Conservation (phyloP, 495 filamentous ascomycete species). For the Tuber aestivum region DNA sequence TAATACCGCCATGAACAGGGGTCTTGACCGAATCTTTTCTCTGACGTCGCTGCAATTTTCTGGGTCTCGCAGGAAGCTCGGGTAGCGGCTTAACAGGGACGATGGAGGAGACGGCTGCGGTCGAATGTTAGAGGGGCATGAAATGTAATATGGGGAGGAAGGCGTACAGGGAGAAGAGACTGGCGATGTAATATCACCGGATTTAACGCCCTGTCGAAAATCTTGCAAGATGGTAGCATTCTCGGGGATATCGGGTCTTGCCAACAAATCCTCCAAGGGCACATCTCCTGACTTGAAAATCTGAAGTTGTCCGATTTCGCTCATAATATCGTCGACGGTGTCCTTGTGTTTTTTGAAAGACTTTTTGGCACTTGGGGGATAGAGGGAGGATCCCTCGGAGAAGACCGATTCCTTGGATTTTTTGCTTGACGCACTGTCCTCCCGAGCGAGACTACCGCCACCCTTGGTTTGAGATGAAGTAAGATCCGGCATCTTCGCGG, state of each 20-base stretch:
- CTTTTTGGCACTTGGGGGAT: neutral
- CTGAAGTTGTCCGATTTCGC: neutral
- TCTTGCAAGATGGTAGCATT: neutral
- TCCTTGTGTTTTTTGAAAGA: neutral
- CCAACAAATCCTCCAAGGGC: neutral
- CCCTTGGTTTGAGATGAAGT: neutral
- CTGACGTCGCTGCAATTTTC: neutral
- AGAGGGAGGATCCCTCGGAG: neutral
- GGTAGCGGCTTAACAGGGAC: neutral
- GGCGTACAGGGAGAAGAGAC: neutral
- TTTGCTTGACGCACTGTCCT: neutral
- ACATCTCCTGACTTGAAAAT: neutral
- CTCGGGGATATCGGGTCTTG: neutral
- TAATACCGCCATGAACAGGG: neutral
- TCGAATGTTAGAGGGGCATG: neutral
- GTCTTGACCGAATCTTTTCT: neutral
- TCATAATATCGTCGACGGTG: neutral
- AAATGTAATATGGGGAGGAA: neutral
- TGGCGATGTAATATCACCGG: neutral
- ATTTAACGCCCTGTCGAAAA: neutral
- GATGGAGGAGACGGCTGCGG: neutral
- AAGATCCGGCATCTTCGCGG: neutral
- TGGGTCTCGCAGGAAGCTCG: neutral
- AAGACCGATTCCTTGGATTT: neutral
- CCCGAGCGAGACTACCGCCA: rapidly evolving